phyloP scores from a whole-genome alignment of 768 basidiomycete genomes.

The Multifurca ochricompacta region DNA sequence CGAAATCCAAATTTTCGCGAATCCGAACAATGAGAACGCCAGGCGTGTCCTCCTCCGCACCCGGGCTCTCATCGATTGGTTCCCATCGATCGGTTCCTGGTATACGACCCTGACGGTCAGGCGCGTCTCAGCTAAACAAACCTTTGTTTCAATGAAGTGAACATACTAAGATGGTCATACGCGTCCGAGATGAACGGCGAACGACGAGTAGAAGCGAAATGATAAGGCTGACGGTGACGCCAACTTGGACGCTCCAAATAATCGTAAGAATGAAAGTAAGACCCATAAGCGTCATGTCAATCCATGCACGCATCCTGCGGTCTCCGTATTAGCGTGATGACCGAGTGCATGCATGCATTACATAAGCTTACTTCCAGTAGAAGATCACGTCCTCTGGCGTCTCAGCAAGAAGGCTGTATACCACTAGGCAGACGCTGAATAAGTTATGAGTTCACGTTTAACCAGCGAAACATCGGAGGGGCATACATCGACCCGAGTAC shows the following conservation, averaged over 20 bases:
- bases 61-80: constrained; percentile 80
- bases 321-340: background rate
- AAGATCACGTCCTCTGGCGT: constrained; percentile 81
- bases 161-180: constrained; percentile 84
- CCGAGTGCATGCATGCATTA: background rate
- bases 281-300: constrained; percentile 77
- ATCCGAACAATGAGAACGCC: constrained; percentile 86
- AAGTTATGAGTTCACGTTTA: background rate
- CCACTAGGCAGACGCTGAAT: constrained; percentile 71
- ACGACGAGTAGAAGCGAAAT: constrained; percentile 87
- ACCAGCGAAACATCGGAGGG: background rate
- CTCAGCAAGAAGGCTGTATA: constrained; percentile 76
- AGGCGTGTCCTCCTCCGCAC: constrained; percentile 69
- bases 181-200: constrained; percentile 76
- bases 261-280: constrained; percentile 86
- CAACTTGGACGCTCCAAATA: constrained; percentile 87
- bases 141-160: background rate
- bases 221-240: constrained; percentile 81
- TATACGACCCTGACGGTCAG: constrained; percentile 57
- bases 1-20: constrained; percentile 86
- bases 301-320: constrained; percentile 82
- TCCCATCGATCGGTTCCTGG: constrained; percentile 89
- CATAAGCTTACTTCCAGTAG: constrained; percentile 61
- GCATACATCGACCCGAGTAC: constrained; percentile 83
- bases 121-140: background rate